Evolutionary conservation across 225 moss, liverwort and hornwort genomes (phyloP).

Genomic region (Physcomitrium patens): DNA sequence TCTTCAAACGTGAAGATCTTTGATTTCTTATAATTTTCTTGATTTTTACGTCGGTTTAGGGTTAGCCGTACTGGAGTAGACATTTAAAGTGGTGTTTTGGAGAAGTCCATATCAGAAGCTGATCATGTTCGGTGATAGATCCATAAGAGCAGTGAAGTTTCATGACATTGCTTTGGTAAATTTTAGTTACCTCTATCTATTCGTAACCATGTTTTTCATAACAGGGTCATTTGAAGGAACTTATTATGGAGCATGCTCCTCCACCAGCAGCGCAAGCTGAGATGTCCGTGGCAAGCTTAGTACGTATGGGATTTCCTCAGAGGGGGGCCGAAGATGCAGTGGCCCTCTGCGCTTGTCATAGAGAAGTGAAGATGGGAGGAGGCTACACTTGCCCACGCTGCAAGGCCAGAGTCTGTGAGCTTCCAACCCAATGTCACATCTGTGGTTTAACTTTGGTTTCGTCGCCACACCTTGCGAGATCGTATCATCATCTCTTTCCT

Average conservation of each 20-base stretch:
- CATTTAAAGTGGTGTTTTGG: background rate
- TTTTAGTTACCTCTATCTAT: background rate
- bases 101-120: background rate
- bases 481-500: constrained; percentile 98
- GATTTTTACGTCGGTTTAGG: too few species aligned
- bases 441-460: constrained; percentile 95
- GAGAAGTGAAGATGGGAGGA: constrained; percentile 96
- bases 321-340: constrained; percentile 88
- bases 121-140: constrained; percentile 10
- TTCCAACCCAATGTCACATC: constrained; percentile 94
- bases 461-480: constrained; percentile 94
- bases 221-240: constrained; percentile 88
- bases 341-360: constrained; percentile 91
- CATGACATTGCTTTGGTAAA: constrained; percentile 1
- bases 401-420: constrained; percentile 93
- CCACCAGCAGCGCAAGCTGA: constrained; percentile 92
- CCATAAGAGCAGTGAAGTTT: constrained; percentile 2
- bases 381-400: constrained; percentile 98
- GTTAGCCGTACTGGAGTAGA: too few species aligned
- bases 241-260: constrained; percentile 95
- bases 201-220: background rate
- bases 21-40: too few species aligned
- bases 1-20: background rate
- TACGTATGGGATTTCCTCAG: constrained; percentile 96
- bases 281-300: constrained; percentile 83